phyloP scores from a whole-genome alignment of 805 yeast species.

The Metschnikowia cerradonensis region DNA sequence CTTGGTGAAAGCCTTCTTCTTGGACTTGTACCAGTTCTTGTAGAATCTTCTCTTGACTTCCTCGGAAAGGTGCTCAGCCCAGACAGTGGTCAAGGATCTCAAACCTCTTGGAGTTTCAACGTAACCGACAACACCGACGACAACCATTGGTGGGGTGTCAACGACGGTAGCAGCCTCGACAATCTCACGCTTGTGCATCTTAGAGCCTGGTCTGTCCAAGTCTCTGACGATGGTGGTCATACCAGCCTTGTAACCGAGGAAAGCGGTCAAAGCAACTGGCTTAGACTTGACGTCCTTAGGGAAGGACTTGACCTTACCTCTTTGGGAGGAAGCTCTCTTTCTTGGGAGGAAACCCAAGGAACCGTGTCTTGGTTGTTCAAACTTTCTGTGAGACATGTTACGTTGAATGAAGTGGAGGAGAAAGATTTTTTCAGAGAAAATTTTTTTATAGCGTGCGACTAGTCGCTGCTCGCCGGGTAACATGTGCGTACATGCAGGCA shows the following conservation, averaged over 20 bases:
- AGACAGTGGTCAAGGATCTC: constrained; percentile 98
- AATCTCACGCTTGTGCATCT: constrained; percentile 99
- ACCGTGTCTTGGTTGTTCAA: constrained; percentile 99
- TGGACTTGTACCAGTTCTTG: constrained; percentile 99
- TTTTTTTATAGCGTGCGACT: constrained; percentile 6
- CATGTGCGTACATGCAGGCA: constrained; percentile 1
- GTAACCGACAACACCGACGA: constrained; percentile 99
- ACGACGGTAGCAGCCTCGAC: constrained; percentile 99
- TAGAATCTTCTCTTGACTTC: constrained; percentile 99
- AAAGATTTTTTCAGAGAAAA: constrained; percentile 6
- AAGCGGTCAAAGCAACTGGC: constrained; percentile 98
- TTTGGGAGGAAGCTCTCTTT: constrained; percentile 98
- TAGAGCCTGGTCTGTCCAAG: constrained; percentile 99
- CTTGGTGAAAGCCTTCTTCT: constrained; percentile 99
- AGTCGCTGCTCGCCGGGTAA: constrained; percentile 5
- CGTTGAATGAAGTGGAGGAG: constrained; percentile 23
- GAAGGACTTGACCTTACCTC: constrained; percentile 99
- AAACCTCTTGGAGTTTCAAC: constrained; percentile 99
- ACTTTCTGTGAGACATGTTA: constrained; percentile 98
- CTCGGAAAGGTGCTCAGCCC: constrained; percentile 99
- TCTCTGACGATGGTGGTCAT: constrained; percentile 99
- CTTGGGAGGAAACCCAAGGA: constrained; percentile 99
- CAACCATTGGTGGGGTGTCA: constrained; percentile 98
- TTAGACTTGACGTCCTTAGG: constrained; percentile 97
- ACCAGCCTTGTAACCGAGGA: constrained; percentile 99